Evolutionary conservation across 305 asterid genomes (phyloP).

Genomic region (Vinca major): DNA sequence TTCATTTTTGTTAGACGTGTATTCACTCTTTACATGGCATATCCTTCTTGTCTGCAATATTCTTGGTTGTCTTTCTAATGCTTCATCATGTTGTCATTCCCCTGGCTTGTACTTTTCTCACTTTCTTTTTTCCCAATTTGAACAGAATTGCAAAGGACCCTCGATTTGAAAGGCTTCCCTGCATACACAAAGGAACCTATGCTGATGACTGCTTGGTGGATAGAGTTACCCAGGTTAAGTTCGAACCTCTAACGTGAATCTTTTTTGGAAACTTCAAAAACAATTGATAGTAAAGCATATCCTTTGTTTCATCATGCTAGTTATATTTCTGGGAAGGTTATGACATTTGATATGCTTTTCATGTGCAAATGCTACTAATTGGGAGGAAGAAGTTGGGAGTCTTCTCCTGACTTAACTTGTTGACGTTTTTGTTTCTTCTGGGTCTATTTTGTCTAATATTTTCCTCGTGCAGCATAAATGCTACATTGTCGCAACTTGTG

Average conservation of each 20-base stretch:
- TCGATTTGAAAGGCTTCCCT: slow-evolving; percentile 96
- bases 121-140: slow-evolving; percentile 1
- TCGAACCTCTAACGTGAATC: background rate
- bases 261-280: background rate
- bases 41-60: background rate
- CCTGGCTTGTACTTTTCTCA: background rate
- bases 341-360: background rate
- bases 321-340: background rate
- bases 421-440: background rate
- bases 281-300: background rate
- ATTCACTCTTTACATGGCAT: background rate
- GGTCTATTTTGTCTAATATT: background rate
- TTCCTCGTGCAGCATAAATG: slow-evolving; percentile 69
- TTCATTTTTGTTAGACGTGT: background rate
- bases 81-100: background rate
- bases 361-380: background rate
- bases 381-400: background rate
- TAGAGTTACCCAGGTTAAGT: slow-evolving; percentile 75
- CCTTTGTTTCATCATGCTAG: background rate
- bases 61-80: background rate
- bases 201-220: slow-evolving; percentile 97
- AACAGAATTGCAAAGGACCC: slow-evolving; percentile 95
- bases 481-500: slow-evolving; percentile 96
- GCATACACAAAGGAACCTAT: slow-evolving; percentile 92
- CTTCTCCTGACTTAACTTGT: background rate